Evolutionary conservation across 371 early-diverging fungal species (phyloP), one percentile per base, ranked within the genome.

Genomic region (Zopfochytrium polystomum): DNA sequence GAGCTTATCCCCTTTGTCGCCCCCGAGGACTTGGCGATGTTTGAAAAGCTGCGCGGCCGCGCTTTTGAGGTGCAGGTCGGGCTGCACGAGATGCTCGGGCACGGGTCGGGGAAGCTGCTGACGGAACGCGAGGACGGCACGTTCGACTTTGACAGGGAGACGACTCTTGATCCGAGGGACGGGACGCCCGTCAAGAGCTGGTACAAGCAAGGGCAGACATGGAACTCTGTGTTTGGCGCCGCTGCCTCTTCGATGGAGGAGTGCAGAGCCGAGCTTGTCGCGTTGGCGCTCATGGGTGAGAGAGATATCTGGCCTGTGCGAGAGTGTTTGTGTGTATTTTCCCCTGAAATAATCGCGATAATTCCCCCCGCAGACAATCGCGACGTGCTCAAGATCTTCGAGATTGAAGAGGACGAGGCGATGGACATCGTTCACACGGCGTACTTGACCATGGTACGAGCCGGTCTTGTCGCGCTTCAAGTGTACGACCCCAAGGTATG

Each of bases 211-310:
- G 83, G 83, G 1, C 78, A 85, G 55, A 81, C 81, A 5, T 85
- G 80, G 58, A 76, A 73, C n/a, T 80, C 81, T 0, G 59, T 76
- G 6, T 84, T 85, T 42, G 38, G 60, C 73, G 64, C 52, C 70
- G 46, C 43, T 11, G 55, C 62, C 13, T 7, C 72, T 0, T 72
- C 75, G 32, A 80, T 80, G 47, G 78, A 81, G 62, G 86, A 86
- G 58, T 86, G 86, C 55, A 80, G 86, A 49, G 86, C 86, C 38
- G 86, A 86, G 61, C 68, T 76, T 33, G 82, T 83, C 52, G 86
- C 80, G 44, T 61, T 84, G 71, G 75, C 68, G 27, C 68, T 84
- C 6, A 65, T 71, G 42, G 74, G 78, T 35, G 67, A 82, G n/a
- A n/a, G n/a, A n/a, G n/a, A n/a, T n/a, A n/a, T n/a, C n/a, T n/a